Percentiles rank a stretch among this genome's conserved stretches.
Conservation (phyloP, 768 basidiomycete species). For the Coprinopsis sp. region DNA sequence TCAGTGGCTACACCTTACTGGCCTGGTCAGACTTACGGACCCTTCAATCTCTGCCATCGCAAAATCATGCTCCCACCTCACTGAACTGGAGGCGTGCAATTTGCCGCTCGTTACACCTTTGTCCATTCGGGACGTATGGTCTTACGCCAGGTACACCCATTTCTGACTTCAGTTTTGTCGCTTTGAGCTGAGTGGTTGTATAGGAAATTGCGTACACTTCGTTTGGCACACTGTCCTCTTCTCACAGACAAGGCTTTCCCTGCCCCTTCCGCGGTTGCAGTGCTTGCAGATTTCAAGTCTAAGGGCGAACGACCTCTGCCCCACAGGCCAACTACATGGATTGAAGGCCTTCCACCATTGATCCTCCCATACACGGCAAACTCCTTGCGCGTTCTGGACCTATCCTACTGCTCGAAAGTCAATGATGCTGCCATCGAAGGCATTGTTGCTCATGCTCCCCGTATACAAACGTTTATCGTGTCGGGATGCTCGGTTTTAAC, state of each 20-base stretch:
- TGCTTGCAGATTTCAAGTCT: slow-evolving; percentile 16
- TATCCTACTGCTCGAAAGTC: slow-evolving; percentile 62
- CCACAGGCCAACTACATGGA: slow-evolving; percentile 52
- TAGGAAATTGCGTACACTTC: slow-evolving; percentile 69
- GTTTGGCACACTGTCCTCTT: slow-evolving; percentile 70
- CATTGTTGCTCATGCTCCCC: slow-evolving; percentile 69
- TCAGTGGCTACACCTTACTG: slow-evolving; percentile 70
- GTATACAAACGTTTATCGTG: slow-evolving; percentile 69
- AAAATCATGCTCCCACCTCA: slow-evolving; percentile 67
- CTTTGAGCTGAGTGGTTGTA: slow-evolving; percentile 4
- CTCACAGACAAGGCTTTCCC: slow-evolving; percentile 83
- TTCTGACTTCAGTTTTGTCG: slow-evolving; percentile 1
- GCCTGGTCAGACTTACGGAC: slow-evolving; percentile 58
- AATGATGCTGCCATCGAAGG: slow-evolving; percentile 76
- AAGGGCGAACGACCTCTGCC: slow-evolving; percentile 47
- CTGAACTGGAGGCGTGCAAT: slow-evolving; percentile 76
- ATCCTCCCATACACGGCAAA: slow-evolving; percentile 62
- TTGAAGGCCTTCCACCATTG: slow-evolving; percentile 59
- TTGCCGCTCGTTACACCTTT: slow-evolving; percentile 63
- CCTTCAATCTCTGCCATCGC: slow-evolving; percentile 64
- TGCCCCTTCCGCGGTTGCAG: slow-evolving; percentile 30
- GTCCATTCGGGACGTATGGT: slow-evolving; percentile 78
- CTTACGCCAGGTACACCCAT: slow-evolving; percentile 53
- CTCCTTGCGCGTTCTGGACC: slow-evolving; percentile 72
- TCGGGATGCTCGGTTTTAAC: slow-evolving; percentile 76